Percentiles rank a stretch among this genome's conserved stretches.
phyloP scores from a whole-genome alignment of 805 yeast genomes.

The Kuraishia ogatae region DNA sequence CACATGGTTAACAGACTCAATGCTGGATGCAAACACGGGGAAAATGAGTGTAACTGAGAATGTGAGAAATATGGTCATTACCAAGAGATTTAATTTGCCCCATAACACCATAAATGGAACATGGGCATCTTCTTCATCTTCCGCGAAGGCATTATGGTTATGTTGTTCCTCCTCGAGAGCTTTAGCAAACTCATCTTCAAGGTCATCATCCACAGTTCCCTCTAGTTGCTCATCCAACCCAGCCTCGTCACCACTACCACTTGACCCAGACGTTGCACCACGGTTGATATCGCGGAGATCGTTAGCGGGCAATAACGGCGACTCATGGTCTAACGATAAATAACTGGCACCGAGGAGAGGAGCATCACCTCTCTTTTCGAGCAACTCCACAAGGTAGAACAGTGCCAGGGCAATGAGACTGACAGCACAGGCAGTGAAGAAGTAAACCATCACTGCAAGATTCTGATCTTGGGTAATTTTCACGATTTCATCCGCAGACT shows the following conservation, averaged over 20 bases:
- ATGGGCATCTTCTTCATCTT: conserved; percentile 17
- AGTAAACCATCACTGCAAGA: conserved; percentile 24
- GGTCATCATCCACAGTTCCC: neutral
- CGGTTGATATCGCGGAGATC: neutral
- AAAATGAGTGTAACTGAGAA: conserved; percentile 70
- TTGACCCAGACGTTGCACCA: conserved; percentile 7
- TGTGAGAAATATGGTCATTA: conserved; percentile 60
- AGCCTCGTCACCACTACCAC: neutral
- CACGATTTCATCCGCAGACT: neutral
- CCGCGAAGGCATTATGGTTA: neutral
- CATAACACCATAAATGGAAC: conserved; percentile 57
- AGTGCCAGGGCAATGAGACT: conserved; percentile 6
- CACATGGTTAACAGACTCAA: conserved; percentile 38
- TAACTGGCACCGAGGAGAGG: neutral
- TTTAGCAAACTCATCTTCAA: conserved; percentile 3
- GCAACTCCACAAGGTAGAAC: conserved; percentile 14
- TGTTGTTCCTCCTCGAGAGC: neutral
- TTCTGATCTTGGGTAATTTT: neutral
- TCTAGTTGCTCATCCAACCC: neutral
- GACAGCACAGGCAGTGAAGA: conserved; percentile 18
- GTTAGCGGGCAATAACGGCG: neutral
- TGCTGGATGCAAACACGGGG: conserved; percentile 83
- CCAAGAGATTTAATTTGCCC: conserved; percentile 54
- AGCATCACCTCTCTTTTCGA: conserved; percentile 11
- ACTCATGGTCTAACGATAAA: neutral